Evolutionary conservation across 768 basidiomycete genomes (phyloP), one percentile per base, ranked within the genome.

Genomic region (Boletus subcaerulescens): DNA sequence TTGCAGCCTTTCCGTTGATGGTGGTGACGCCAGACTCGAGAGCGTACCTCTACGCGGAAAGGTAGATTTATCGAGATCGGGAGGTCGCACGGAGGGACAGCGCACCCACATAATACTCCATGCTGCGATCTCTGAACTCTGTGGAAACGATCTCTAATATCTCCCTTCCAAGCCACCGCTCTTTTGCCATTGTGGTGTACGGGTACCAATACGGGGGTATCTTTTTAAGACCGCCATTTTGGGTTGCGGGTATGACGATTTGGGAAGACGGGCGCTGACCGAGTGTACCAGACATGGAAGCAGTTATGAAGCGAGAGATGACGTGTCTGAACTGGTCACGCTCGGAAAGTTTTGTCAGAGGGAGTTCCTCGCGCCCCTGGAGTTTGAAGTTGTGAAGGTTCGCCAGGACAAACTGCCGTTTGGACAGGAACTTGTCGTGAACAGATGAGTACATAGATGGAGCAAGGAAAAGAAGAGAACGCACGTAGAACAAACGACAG

Each of bases 1-100:
- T 79, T 3, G 93, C 93, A n/a, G 85, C 75, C 46, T 83, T 80
- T n/a, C 93, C 94, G 65, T 99, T 98, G 54, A 99, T 81, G 8
- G 91, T 93, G 10, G 93, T 95, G n/a, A 96, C 91, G 3, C 96
- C 96, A 3, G 93, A 90, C 61, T 93, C 85, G n/a, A 97, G 74
- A 1, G 86, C 86, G 58, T 85, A 86, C 60, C 79, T 71, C 85
- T 87, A 53, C 31, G 13, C 0, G 46, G 9, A n/a, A n/a, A 29
- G 14, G 20, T n/a, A 31, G 47, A 29, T 32, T 17, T 0, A 55
- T 54, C 43, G 45, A 14, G 40, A 52, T 53, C 32, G 15, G 15
- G 6, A 17, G 53, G 53, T 56, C 41, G 24, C 11, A 22, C 7
- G 33, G 41, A 45, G 12, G 48, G 45, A 35, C 5, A 32, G 52